These are phyloP conservation scores for Oryza meridionalis DNA, from an alignment of 176 grass and related monocot species.

Conservation along the genomic window DNA sequence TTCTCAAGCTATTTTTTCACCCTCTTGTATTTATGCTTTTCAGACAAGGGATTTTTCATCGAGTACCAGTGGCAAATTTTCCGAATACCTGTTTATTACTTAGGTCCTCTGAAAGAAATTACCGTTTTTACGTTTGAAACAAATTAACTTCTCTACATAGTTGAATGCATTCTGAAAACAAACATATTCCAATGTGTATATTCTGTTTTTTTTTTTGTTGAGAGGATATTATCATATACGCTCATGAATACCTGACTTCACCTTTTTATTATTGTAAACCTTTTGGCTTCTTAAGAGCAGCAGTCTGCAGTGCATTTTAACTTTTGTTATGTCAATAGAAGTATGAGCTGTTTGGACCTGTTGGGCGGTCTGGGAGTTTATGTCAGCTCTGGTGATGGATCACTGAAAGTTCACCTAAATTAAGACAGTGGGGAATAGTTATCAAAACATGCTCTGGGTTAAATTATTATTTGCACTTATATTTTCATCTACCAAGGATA, in stretches of 20 bases:
- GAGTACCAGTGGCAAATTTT: constrained; percentile 7
- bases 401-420: constrained; percentile 8
- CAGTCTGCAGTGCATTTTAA: background rate
- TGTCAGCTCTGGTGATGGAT: constrained; percentile 21
- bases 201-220: background rate
- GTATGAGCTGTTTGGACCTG: background rate
- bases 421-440: background rate
- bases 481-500: background rate
- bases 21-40: constrained; percentile 5
- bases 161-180: constrained; percentile 2
- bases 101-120: background rate
- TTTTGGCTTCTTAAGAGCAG: background rate
- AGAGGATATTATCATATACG: background rate
- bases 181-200: background rate
- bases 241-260: background rate
- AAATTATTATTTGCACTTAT: background rate
- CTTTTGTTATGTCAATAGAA: constrained; percentile 17
- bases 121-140: background rate
- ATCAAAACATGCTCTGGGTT: background rate
- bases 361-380: constrained; percentile 7
- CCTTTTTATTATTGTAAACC: background rate
- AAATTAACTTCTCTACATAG: background rate
- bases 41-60: background rate
- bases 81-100: background rate
- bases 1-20: constrained; percentile 30